These are phyloP conservation scores for Ustilago crameri DNA, from an alignment of 1,284 basidiomycete species.

Conservation along the genomic window DNA sequence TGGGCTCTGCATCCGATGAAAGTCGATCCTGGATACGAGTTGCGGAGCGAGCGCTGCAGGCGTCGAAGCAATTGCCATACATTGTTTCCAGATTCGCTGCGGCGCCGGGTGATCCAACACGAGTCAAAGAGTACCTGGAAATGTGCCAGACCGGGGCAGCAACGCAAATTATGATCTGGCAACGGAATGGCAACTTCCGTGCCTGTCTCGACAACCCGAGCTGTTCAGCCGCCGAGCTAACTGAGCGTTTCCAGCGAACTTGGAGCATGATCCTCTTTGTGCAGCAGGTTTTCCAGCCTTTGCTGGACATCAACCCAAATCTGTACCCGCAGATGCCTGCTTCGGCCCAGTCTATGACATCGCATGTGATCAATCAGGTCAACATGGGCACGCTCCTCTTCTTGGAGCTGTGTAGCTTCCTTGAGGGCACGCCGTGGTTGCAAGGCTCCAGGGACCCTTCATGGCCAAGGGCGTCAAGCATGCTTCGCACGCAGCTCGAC, in stretches of 20 bases:
- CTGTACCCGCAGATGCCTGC: conserved; percentile 33
- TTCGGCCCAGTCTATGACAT: conserved; percentile 38
- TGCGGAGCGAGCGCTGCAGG: conserved; percentile 20
- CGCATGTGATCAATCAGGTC: conserved; percentile 27
- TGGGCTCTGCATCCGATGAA: conserved; percentile 1
- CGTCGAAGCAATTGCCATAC: conserved; percentile 28
- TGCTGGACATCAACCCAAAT: conserved; percentile 24
- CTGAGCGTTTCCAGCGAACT: conserved; percentile 25
- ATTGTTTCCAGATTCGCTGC: conserved; percentile 12
- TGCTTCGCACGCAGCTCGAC: conserved; percentile 25
- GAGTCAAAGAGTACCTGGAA: conserved; percentile 38
- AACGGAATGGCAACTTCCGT: conserved; percentile 38
- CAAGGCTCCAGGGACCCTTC: conserved; percentile 31
- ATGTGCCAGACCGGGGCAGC: conserved; percentile 29
- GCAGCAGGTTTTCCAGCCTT: conserved; percentile 28
- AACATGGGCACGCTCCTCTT: conserved; percentile 35
- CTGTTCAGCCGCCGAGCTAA: conserved; percentile 15
- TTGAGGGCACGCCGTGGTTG: conserved; percentile 39
- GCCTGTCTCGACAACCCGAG: conserved; percentile 15
- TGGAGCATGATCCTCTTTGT: conserved; percentile 33
- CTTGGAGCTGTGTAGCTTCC: conserved; percentile 37
- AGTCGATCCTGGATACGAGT: conserved; percentile 16
- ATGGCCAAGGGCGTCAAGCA: conserved; percentile 29
- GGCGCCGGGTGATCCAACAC: conserved; percentile 25
- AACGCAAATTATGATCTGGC: conserved; percentile 45